phyloP scores from a whole-genome alignment of 2,329 filamentous ascomycete genomes.

The Pyrenochaeta sp. region DNA sequence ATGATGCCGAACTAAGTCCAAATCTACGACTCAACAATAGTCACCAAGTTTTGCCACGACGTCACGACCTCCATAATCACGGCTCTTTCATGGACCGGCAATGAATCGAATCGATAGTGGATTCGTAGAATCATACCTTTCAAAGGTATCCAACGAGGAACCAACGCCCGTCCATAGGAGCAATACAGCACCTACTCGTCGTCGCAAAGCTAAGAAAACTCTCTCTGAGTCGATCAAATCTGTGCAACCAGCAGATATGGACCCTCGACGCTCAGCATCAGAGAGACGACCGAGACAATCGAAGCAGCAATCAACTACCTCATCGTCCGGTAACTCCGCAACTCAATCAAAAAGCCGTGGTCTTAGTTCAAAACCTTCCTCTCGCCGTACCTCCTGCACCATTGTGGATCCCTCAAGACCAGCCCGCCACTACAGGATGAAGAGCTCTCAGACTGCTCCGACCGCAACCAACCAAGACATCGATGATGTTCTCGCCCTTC shows the following conservation, averaged over 20 bases:
- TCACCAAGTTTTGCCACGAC: conserved; percentile 14
- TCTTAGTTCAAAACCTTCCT: conserved; percentile 45
- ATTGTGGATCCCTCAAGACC: conserved; percentile 45
- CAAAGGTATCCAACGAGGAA: conserved; percentile 26
- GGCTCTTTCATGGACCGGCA: conserved; percentile 32
- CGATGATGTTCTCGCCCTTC: conserved; percentile 51
- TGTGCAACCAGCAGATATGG: conserved; percentile 17
- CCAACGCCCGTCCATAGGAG: conserved; percentile 26
- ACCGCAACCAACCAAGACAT: conserved; percentile 41
- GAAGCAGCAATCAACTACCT: conserved; percentile 39
- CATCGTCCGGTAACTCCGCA: conserved; percentile 41
- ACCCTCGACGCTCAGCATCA: conserved; percentile 30
- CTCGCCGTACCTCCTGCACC: conserved; percentile 46
- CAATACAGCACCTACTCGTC: conserved; percentile 34
- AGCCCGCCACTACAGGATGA: conserved; percentile 46
- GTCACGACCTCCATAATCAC: conserved; percentile 23
- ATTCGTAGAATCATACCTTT: conserved; percentile 35
- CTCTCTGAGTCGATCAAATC: conserved; percentile 10
- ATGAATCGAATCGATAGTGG: conserved; percentile 48
- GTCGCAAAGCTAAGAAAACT: conserved; percentile 23
- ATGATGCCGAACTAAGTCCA: conserved; percentile 33
- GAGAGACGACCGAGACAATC: conserved; percentile 34
- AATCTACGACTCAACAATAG: conserved; percentile 29
- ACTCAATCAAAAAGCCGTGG: conserved; percentile 37
- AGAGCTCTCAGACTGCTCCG: conserved; percentile 41